phyloP scores from a whole-genome alignment of 1,139 yeast genomes.

The Lodderomyces parapsilosis region DNA sequence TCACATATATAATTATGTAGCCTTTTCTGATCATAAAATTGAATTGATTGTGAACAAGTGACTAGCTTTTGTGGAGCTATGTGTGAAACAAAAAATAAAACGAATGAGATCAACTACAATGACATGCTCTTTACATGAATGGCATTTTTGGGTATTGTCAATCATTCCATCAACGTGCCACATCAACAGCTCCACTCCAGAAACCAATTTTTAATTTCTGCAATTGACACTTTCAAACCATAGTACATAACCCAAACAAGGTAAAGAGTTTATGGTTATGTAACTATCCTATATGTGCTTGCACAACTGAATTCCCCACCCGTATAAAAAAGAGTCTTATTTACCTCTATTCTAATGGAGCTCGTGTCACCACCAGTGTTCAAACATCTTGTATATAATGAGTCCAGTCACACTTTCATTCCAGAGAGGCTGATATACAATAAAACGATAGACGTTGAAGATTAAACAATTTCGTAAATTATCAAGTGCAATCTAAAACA shows the following conservation, averaged over 20 bases:
- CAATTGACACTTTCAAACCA: conserved; percentile 47
- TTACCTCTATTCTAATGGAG: conserved; percentile 43
- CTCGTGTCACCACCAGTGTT: no score
- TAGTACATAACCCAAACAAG: conserved; percentile 47
- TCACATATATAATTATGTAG: no score
- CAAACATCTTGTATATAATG: conserved; percentile 7
- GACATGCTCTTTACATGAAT: no score
- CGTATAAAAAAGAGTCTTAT: conserved; percentile 56
- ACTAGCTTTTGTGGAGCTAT: no score
- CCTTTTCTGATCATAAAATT: no score
- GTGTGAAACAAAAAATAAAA: no score
- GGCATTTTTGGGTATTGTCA: conserved; percentile 33
- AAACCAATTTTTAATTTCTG: conserved; percentile 37
- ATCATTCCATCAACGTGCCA: conserved; percentile 18
- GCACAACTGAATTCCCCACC: conserved; percentile 61
- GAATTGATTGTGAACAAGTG: no score
- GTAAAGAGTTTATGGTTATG: conserved; percentile 51
- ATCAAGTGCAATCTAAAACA: no score
- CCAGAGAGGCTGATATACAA: conserved; percentile 6
- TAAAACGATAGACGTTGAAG: no score
- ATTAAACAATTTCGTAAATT: no score
- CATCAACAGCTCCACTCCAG: conserved; percentile 24
- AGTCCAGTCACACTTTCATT: conserved; percentile 8
- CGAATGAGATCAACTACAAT: no score
- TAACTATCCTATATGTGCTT: conserved; percentile 49